These are phyloP conservation scores for Exophiala spinifera DNA, from an alignment of 2,329 filamentous ascomycete species.

Conservation along the genomic window DNA sequence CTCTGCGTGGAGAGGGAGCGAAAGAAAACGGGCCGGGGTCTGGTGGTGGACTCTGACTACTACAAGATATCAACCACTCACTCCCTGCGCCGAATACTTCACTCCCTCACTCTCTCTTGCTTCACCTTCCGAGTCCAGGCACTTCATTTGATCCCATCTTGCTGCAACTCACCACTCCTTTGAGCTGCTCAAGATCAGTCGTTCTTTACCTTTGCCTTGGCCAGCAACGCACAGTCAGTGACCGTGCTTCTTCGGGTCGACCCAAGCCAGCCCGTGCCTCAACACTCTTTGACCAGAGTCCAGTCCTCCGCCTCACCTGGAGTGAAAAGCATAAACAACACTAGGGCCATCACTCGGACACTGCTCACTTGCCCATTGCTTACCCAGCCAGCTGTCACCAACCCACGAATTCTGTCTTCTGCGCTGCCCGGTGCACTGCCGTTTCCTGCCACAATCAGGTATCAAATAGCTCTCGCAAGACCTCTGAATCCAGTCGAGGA, in stretches of 20 bases:
- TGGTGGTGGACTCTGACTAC: background rate
- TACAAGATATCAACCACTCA: background rate
- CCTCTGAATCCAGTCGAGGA: slow-evolving; percentile 9
- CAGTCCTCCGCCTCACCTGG: slow-evolving; percentile 21
- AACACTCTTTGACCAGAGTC: slow-evolving; percentile 24
- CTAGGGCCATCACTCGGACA: slow-evolving; percentile 16
- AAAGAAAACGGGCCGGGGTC: too few species aligned
- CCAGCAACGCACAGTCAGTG: slow-evolving; percentile 22
- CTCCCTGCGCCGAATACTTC: background rate
- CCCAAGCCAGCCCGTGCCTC: slow-evolving; percentile 13
- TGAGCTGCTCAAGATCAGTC: slow-evolving; percentile 20
- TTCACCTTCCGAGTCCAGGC: slow-evolving; percentile 12
- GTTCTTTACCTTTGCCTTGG: slow-evolving; percentile 9
- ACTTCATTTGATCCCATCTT: slow-evolving; percentile 16
- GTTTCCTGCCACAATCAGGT: slow-evolving; percentile 16
- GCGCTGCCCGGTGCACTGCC: slow-evolving; percentile 18
- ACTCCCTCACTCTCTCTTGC: background rate
- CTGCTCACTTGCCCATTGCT: slow-evolving; percentile 15
- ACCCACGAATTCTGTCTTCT: slow-evolving; percentile 3
- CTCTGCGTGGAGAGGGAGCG: too few species aligned
- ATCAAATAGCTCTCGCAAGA: slow-evolving; percentile 17
- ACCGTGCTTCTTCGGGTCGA: slow-evolving; percentile 16
- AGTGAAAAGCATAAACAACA: slow-evolving; percentile 14
- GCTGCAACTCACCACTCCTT: slow-evolving; percentile 21
- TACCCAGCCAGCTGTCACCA: slow-evolving; percentile 12